Evolutionary conservation across 306 rosid species (phyloP).

Genomic region (Cajanus cajan): DNA sequence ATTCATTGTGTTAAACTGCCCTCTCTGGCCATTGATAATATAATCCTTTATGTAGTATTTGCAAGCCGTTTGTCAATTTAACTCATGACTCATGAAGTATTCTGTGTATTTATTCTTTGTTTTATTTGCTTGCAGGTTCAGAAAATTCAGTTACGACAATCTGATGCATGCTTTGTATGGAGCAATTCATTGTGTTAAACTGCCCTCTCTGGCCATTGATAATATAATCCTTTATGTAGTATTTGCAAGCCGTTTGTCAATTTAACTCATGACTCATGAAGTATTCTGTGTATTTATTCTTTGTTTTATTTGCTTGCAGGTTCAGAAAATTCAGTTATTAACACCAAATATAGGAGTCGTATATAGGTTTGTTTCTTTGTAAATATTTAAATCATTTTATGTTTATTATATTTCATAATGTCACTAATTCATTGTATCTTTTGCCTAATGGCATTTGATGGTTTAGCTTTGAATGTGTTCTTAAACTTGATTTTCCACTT

Average conservation of each 20-base stretch:
- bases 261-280: neutral
- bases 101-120: neutral
- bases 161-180: neutral
- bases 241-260: neutral
- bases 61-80: neutral
- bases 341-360: slow-evolving; percentile 97
- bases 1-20: neutral
- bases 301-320: slow-evolving; percentile 49
- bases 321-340: slow-evolving; percentile 79
- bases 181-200: neutral
- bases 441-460: slow-evolving; percentile 2
- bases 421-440: neutral
- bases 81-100: neutral
- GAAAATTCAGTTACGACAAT: slow-evolving; percentile 57
- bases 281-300: neutral
- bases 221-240: neutral
- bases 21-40: neutral
- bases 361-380: slow-evolving; percentile 62
- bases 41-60: neutral
- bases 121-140: slow-evolving; percentile 62
- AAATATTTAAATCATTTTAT: slow-evolving; percentile 21
- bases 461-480: neutral
- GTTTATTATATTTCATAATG: slow-evolving; percentile 18
- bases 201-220: neutral
- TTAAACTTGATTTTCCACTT: neutral